These are phyloP conservation scores for Podila clonocystis DNA, from an alignment of 192 early-diverging fungal genomes.

Conservation along the genomic window DNA sequence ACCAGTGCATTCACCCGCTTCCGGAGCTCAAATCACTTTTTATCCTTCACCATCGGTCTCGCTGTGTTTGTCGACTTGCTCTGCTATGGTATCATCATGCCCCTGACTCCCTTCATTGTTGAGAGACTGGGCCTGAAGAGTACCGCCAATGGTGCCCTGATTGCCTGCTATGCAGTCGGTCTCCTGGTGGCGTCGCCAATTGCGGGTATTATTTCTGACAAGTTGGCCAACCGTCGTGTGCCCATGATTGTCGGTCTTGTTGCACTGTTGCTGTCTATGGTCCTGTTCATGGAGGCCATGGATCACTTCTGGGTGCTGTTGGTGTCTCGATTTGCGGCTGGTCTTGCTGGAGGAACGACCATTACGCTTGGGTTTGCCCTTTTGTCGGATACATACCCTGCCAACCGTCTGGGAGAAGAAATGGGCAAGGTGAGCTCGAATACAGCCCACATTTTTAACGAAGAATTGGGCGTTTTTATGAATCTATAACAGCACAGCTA, in stretches of 20 bases:
- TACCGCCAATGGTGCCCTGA: conserved; percentile 32
- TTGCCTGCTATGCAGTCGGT: conserved; percentile 36
- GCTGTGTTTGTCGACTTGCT: conserved; percentile 39
- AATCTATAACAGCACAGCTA: too few species aligned
- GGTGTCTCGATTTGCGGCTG: conserved; percentile 27
- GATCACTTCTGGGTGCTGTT: conserved; percentile 43
- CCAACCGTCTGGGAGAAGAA: conserved; percentile 48
- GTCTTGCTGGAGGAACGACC: conserved; percentile 32
- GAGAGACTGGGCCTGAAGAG: conserved; percentile 16
- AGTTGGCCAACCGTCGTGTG: conserved; percentile 32
- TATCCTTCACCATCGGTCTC: conserved; percentile 29
- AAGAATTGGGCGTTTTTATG: too few species aligned
- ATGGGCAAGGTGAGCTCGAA: conserved; percentile 49
- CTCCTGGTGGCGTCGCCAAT: conserved; percentile 26
- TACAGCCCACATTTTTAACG: too few species aligned
- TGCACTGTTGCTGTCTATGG: conserved; percentile 20
- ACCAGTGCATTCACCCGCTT: conserved; percentile 8
- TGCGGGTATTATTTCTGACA: conserved; percentile 32
- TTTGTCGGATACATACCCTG: conserved; percentile 53
- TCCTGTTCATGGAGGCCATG: conserved; percentile 43
- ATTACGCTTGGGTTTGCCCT: conserved; percentile 49
- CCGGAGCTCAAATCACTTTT: conserved; percentile 17
- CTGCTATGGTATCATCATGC: conserved; percentile 46
- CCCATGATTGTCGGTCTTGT: conserved; percentile 52
- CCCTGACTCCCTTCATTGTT: conserved; percentile 35